A percentile compares a stretch with the other conserved stretches of the same genome.
These are phyloP conservation scores for Tolypocladium endophyticum DNA, from an alignment of 2,329 filamentous ascomycete genomes.

Conservation along the genomic window DNA sequence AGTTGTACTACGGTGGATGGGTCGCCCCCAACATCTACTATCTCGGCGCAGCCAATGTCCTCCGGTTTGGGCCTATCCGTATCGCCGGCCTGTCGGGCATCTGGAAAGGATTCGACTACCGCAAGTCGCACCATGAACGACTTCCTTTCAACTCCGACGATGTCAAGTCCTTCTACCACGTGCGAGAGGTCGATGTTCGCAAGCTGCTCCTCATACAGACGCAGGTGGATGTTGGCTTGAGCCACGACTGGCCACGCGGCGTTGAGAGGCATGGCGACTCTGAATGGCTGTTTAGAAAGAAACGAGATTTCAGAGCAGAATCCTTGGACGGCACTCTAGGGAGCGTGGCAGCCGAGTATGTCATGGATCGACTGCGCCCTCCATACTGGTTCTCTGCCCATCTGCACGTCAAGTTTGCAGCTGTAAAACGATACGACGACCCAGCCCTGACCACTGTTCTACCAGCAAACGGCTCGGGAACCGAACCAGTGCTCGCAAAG, in stretches of 20 bases:
- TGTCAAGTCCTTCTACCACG: constrained; percentile 75
- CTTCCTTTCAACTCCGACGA: constrained; percentile 74
- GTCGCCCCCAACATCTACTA: constrained; percentile 97
- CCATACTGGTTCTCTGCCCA: constrained; percentile 90
- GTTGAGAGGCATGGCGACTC: constrained; percentile 72
- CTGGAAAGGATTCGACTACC: constrained; percentile 86
- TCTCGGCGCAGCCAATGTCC: constrained; percentile 81
- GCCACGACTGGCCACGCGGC: constrained; percentile 87
- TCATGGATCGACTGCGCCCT: constrained; percentile 74
- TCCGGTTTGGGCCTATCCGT: constrained; percentile 72
- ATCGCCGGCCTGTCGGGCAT: constrained; percentile 90
- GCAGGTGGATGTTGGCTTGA: constrained; percentile 83
- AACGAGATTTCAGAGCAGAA: constrained; percentile 66
- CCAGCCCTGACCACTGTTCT: neutral
- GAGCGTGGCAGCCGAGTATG: constrained; percentile 65
- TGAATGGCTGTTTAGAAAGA: constrained; percentile 57
- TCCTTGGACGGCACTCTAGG: constrained; percentile 67
- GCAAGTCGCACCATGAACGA: constrained; percentile 72
- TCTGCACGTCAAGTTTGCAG: constrained; percentile 79
- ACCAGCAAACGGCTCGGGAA: neutral
- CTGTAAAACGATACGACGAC: constrained; percentile 48
- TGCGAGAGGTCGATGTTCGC: constrained; percentile 80
- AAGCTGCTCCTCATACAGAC: constrained; percentile 78
- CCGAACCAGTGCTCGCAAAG: neutral
- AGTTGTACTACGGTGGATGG: constrained; percentile 95